Evolutionary conservation across 495 filamentous ascomycete genomes (phyloP).

Genomic region (Hypoxylon intermedium): DNA sequence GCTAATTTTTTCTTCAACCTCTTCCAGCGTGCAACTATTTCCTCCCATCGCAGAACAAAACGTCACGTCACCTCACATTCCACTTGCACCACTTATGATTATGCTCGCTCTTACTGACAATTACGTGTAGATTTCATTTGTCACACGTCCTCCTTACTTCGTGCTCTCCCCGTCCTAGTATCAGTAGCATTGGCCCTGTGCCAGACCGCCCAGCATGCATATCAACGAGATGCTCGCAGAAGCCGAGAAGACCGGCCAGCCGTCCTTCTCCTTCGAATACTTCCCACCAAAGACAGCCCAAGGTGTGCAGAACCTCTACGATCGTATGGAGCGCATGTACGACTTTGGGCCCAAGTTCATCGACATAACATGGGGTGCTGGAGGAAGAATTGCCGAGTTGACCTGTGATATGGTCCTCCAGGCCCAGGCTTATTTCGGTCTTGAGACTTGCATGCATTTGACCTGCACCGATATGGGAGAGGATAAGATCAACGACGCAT

Average conservation of each 20-base stretch:
- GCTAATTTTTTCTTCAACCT: neutral
- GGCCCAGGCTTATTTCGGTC: conserved; percentile 92
- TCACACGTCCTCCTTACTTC: conserved; percentile 1
- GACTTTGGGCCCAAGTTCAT: conserved; percentile 91
- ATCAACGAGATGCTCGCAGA: conserved; percentile 91
- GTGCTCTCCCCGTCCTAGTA: neutral
- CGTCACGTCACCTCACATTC: neutral
- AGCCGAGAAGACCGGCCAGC: conserved; percentile 72
- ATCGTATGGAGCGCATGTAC: conserved; percentile 99
- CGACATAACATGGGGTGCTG: conserved; percentile 98
- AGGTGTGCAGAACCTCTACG: conserved; percentile 99
- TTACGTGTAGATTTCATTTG: conserved; percentile 19
- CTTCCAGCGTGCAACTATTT: neutral
- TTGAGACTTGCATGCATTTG: conserved; percentile 99
- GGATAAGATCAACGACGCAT: conserved; percentile 86
- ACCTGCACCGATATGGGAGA: conserved; percentile 98
- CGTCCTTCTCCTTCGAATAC: conserved; percentile 98
- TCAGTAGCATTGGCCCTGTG: neutral
- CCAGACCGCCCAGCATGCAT: conserved; percentile 63
- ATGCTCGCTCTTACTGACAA: conserved; percentile 8
- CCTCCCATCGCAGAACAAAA: neutral
- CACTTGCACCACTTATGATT: neutral
- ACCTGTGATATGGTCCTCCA: conserved; percentile 98
- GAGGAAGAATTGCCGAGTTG: conserved; percentile 85
- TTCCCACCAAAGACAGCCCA: conserved; percentile 99